Conservation (phyloP, 2,329 filamentous ascomycete species). For the Claviceps pusilla region DNA sequence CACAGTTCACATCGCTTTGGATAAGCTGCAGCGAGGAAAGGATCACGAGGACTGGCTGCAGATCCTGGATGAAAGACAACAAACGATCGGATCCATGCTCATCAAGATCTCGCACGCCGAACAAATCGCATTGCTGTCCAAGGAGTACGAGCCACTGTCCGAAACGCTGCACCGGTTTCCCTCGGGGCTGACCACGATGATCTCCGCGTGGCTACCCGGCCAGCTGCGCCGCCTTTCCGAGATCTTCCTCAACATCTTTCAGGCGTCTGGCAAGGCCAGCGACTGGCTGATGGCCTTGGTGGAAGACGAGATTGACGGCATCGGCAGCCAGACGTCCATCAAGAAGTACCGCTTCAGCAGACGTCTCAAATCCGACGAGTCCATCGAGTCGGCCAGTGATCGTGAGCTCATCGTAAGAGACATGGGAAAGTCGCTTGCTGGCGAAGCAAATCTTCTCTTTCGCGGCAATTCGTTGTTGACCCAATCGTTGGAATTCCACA, state of each 20-base stretch:
- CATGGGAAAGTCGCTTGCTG: slow-evolving; percentile 62
- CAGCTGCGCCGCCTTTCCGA: slow-evolving; percentile 72
- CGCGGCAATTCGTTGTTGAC: slow-evolving; percentile 88
- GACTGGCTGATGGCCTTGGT: slow-evolving; percentile 90
- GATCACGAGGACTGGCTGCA: slow-evolving; percentile 82
- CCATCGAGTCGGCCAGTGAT: slow-evolving; percentile 45
- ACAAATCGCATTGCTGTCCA: slow-evolving; percentile 70
- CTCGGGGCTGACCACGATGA: slow-evolving; percentile 68
- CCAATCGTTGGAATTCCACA: slow-evolving; percentile 85
- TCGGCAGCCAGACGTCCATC: slow-evolving; percentile 64
- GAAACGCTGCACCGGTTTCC: slow-evolving; percentile 75
- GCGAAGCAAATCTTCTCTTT: slow-evolving; percentile 89
- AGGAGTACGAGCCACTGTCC: slow-evolving; percentile 71
- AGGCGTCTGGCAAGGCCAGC: slow-evolving; percentile 67
- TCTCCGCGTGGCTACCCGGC: slow-evolving; percentile 62
- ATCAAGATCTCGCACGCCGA: slow-evolving; percentile 76
- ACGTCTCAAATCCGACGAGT: slow-evolving; percentile 57
- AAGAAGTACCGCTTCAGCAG: slow-evolving; percentile 60
- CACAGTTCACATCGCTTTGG: slow-evolving; percentile 66
- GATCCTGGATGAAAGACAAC: slow-evolving; percentile 60
- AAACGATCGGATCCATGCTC: slow-evolving; percentile 67
- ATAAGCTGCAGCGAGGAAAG: slow-evolving; percentile 61
- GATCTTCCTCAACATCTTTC: slow-evolving; percentile 83
- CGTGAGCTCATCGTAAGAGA: slow-evolving; percentile 60
- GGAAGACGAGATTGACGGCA: slow-evolving; percentile 92